Percentiles rank a stretch among this genome's conserved stretches.
phyloP scores from a whole-genome alignment of 2,329 filamentous ascomycete genomes.

The Cryoendolithus antarcticus region DNA sequence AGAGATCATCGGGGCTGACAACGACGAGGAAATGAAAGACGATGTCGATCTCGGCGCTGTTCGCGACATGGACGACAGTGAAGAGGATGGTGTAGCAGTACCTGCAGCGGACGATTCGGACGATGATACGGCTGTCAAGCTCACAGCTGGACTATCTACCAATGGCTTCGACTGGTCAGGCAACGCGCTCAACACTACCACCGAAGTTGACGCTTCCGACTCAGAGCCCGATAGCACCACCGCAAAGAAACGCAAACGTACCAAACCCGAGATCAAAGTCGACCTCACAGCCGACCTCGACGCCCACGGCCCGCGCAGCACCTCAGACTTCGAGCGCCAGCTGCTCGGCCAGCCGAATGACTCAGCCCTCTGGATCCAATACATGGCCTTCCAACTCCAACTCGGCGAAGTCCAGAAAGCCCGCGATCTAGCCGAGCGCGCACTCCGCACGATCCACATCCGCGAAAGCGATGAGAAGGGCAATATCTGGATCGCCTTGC shows the following conservation, averaged over 20 bases:
- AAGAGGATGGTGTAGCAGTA: slow-evolving; percentile 39
- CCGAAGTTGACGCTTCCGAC: slow-evolving; percentile 43
- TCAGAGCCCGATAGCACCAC: slow-evolving; percentile 39
- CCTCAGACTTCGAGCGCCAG: slow-evolving; percentile 86
- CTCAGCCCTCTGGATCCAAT: slow-evolving; percentile 87
- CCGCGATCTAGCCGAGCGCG: slow-evolving; percentile 78
- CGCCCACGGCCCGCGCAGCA: slow-evolving; percentile 72
- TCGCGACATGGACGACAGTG: slow-evolving; percentile 30
- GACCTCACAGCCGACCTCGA: slow-evolving; percentile 91
- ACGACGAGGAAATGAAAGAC: slow-evolving; percentile 18
- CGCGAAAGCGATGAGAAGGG: slow-evolving; percentile 85
- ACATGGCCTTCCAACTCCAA: slow-evolving; percentile 98
- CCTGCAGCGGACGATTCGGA: slow-evolving; percentile 27
- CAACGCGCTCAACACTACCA: slow-evolving; percentile 38
- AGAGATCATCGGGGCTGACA: slow-evolving; percentile 11
- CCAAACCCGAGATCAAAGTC: slow-evolving; percentile 67
- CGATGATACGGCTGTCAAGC: slow-evolving; percentile 14
- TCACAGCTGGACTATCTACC: slow-evolving; percentile 44
- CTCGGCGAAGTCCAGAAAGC: slow-evolving; percentile 81
- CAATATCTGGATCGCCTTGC: slow-evolving; percentile 86
- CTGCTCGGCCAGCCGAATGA: slow-evolving; percentile 86
- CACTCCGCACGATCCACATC: slow-evolving; percentile 84
- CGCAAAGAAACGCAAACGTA: slow-evolving; percentile 48
- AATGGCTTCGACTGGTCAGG: slow-evolving; percentile 84
- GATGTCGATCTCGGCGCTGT: slow-evolving; percentile 33